Base-by-base conservation (phyloP, 257 asterid genomes). In the Nicotiana benthamiana region DNA sequence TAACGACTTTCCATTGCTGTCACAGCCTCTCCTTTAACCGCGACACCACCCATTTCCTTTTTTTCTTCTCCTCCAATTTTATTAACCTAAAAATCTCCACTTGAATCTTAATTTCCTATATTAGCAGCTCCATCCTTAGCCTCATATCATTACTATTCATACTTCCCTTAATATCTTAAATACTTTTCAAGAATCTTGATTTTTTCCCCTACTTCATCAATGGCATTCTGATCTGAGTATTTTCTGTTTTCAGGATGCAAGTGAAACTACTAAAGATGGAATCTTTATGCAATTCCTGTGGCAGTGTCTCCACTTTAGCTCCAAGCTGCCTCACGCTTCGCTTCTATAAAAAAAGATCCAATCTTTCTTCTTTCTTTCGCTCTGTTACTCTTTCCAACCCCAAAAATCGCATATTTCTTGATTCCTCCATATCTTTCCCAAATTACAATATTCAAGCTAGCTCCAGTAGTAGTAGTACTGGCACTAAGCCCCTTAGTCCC, bases 401-500 rank as follows among this genome's bases (percentile, higher is more conserved):
- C 61, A 24, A 74, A 56, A 74, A 74, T 26, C 62, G 79, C 2
- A 48, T 6, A 26, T 74, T 74, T 74, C 79, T 74, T 48, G 79
- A 70, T 70, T 70, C 77, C 18, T 70, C 77, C 18, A 70, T 70
- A n/a, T 70, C 57, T 12, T 18, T 62, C 40, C 15, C n/a, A 0
- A 27, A 40, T 64, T 54, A 16, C 60, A 13, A n/a, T 1, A 43
- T 46, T 46, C 78, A 54, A 22, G 78, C 78, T 7, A 72, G 22
- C 1, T 10, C 60, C 7, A 48, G 43, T 26, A 70, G 59, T 43
- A 28, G 30, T 28, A 82, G 62, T 68, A 53, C 62, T 79, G 65
- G 86, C 36, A 27, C 82, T 11, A 81, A 78, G 77, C 76, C 80
- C 53, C 59, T 85, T 13, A 64, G 34, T 56, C 84, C 85, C 66